Conservation (phyloP, 495 filamentous ascomycete genomes). For the Talaromyces nanjingensis region DNA sequence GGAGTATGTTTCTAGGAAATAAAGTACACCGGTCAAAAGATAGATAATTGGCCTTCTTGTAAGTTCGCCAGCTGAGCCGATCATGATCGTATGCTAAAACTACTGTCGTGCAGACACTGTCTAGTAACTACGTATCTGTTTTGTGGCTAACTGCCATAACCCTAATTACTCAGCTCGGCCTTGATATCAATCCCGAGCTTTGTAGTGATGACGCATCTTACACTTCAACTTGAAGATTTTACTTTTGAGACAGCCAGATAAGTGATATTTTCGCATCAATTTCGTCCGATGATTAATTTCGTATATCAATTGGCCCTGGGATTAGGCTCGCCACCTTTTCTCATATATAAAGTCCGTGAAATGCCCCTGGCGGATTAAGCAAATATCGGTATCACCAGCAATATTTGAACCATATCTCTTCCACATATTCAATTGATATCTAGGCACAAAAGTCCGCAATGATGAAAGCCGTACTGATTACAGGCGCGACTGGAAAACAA, state of each 20-base stretch:
- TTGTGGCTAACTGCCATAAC: background rate
- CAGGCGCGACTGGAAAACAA: constrained; percentile 69
- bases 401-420: background rate
- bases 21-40: background rate
- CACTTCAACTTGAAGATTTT: background rate
- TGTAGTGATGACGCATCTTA: background rate
- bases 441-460: background rate
- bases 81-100: background rate
- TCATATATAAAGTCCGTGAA: background rate
- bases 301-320: background rate
- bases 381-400: background rate
- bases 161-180: background rate
- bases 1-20: background rate
- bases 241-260: background rate
- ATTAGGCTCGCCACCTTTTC: background rate
- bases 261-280: background rate
- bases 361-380: background rate
- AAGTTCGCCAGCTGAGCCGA: background rate
- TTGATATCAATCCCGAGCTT: background rate
- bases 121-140: background rate
- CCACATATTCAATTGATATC: background rate
- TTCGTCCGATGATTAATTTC: background rate
- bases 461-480: constrained; percentile 45
- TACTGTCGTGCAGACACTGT: background rate
- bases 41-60: background rate